A percentile compares a stretch with the other conserved stretches of the same genome.
These are phyloP conservation scores for Byssochlamys sp. DNA, from an alignment of 2,329 filamentous ascomycete genomes.

Conservation along the genomic window DNA sequence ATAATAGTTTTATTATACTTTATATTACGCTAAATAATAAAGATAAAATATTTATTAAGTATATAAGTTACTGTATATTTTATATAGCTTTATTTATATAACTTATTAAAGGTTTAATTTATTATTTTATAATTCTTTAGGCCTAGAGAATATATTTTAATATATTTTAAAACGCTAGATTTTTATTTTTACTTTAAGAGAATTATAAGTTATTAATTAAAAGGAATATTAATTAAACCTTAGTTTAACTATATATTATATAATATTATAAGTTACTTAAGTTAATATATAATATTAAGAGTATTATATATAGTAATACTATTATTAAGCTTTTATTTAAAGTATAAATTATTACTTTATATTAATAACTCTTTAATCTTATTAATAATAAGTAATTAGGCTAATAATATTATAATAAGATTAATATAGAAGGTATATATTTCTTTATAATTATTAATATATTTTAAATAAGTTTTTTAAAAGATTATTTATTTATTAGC, in stretches of 20 bases:
- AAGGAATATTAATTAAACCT: neutral
- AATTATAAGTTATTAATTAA: neutral
- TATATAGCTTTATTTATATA: neutral
- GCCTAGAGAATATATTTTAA: neutral
- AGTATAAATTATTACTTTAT: neutral
- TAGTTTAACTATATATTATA: neutral
- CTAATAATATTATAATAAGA: neutral
- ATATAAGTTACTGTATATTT: neutral
- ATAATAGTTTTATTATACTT: neutral
- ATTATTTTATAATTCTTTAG: neutral
- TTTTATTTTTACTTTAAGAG: neutral
- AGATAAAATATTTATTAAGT: neutral
- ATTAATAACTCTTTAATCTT: neutral
- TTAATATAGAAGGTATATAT: neutral
- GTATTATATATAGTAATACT: neutral
- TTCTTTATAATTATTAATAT: neutral
- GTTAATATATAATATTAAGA: neutral
- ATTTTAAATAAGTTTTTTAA: neutral
- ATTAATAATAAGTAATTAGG: neutral
- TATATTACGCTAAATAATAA: neutral
- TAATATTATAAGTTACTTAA: neutral
- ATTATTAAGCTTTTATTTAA: neutral
- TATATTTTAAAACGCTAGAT: neutral
- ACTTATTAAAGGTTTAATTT: neutral
- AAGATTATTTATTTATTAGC: neutral